Evolutionary conservation across 2,329 filamentous ascomycete genomes (phyloP).

Genomic region (Epichloe coenophiala): DNA sequence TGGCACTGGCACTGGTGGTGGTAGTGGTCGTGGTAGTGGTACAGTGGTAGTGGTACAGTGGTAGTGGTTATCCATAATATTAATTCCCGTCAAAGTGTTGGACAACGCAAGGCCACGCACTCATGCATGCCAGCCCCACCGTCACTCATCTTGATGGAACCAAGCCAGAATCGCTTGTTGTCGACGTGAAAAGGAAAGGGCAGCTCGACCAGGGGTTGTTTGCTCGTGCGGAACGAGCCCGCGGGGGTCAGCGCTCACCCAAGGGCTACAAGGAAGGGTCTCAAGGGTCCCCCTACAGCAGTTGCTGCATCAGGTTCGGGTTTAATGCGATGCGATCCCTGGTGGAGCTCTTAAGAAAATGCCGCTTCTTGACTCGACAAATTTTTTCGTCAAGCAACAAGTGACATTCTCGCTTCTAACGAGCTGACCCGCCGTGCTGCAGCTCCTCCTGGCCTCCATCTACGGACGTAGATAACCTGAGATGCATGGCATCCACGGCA

Average conservation of each 20-base stretch:
- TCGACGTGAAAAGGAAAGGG: neutral
- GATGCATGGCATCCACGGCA: constrained; percentile 6
- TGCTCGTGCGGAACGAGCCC: neutral
- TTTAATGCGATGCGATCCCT: constrained; percentile 3
- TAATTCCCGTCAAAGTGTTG: constrained; percentile 1
- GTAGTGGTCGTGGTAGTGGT: neutral
- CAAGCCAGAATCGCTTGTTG: too few species aligned
- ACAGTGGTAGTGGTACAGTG: neutral
- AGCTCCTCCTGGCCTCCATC: neutral
- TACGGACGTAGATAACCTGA: too few species aligned
- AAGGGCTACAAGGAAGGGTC: neutral
- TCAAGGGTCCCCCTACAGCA: neutral
- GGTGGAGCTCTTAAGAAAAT: neutral
- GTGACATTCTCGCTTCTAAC: neutral
- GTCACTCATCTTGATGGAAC: neutral
- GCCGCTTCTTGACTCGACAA: neutral
- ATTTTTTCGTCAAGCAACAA: neutral
- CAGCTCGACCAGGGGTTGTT: neutral
- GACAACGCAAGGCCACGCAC: constrained; percentile 17
- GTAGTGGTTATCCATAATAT: too few species aligned
- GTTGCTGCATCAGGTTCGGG: neutral
- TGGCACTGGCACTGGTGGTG: neutral
- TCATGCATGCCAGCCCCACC: constrained; percentile 13
- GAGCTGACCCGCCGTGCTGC: constrained; percentile 6
- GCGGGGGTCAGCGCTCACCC: neutral